Evolutionary conservation across 1,284 basidiomycete genomes (phyloP).

Genomic region (Cryptococcus deneoformans): DNA sequence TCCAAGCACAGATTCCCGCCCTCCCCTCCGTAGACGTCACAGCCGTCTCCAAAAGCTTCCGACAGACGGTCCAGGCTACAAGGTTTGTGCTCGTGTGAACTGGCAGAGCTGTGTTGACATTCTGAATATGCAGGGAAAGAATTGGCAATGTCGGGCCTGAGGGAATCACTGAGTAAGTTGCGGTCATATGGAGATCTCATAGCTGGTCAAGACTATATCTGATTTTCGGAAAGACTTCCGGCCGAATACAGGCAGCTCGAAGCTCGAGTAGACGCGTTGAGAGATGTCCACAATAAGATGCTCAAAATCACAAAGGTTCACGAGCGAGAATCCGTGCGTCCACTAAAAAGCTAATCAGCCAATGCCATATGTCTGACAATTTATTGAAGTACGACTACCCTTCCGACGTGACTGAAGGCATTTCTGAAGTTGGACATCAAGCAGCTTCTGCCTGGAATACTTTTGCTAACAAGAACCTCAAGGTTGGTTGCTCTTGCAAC

Average conservation of each 20-base stretch:
- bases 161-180: conserved; percentile 86
- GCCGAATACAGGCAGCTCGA: conserved; percentile 96
- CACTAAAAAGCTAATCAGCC: background rate
- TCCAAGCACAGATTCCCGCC: conserved; percentile 40
- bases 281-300: conserved; percentile 70
- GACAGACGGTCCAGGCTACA: conserved; percentile 83
- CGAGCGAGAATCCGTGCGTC: conserved; percentile 59
- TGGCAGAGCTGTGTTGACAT: background rate
- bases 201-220: too few species aligned
- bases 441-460: conserved; percentile 75
- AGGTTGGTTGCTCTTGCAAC: conserved; percentile 49
- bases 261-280: conserved; percentile 87
- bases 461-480: conserved; percentile 85
- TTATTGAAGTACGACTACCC: conserved; percentile 71
- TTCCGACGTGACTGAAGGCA: conserved; percentile 55
- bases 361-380: background rate
- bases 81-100: conserved; percentile 43
- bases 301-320: conserved; percentile 86
- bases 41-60: conserved; percentile 71
- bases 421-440: conserved; percentile 57
- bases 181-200: background rate
- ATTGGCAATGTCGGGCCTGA: conserved; percentile 84
- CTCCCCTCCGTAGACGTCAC: conserved; percentile 45
- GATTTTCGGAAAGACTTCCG: conserved; percentile 23
- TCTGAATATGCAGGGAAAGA: conserved; percentile 59